Conservation (phyloP, 345 rosid species). For the Turritis glabra region DNA sequence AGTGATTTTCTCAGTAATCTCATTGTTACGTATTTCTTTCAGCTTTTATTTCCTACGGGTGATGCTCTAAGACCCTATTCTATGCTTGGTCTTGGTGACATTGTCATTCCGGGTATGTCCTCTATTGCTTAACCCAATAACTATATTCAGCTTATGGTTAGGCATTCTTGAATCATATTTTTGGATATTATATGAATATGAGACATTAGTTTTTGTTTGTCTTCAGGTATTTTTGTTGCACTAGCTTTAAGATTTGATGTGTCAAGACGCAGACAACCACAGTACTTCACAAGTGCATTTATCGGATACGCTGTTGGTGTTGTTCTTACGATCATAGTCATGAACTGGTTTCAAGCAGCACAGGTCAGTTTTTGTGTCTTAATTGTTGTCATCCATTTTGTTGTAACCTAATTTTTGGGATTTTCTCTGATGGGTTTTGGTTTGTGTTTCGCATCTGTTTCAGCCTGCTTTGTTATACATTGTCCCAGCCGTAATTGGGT, state of each 20-base stretch:
- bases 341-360: slow-evolving; percentile 99
- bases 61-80: slow-evolving; percentile 81
- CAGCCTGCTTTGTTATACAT: slow-evolving; percentile 99
- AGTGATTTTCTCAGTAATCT: neutral
- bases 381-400: neutral
- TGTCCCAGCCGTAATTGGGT: slow-evolving; percentile 91
- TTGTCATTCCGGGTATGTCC: slow-evolving; percentile 91
- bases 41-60: slow-evolving; percentile 95
- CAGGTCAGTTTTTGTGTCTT: slow-evolving; percentile 53
- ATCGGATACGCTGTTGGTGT: slow-evolving; percentile 76
- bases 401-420: neutral
- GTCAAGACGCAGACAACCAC: slow-evolving; percentile 80
- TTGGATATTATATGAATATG: slow-evolving; percentile 1
- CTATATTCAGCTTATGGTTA: neutral
- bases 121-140: neutral
- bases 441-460: slow-evolving; percentile 17
- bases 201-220: neutral
- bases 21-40: slow-evolving; percentile 23
- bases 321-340: slow-evolving; percentile 82
- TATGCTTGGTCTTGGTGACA: slow-evolving; percentile 99
- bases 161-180: neutral
- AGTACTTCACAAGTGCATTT: slow-evolving; percentile 95
- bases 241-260: slow-evolving; percentile 92
- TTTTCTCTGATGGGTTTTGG: slow-evolving; percentile 7
- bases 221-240: slow-evolving; percentile 94